Percentiles rank a stretch among this genome's conserved stretches.
These are phyloP conservation scores for Rhodotorula sp. DNA, from an alignment of 1,284 basidiomycete genomes.

Conservation along the genomic window DNA sequence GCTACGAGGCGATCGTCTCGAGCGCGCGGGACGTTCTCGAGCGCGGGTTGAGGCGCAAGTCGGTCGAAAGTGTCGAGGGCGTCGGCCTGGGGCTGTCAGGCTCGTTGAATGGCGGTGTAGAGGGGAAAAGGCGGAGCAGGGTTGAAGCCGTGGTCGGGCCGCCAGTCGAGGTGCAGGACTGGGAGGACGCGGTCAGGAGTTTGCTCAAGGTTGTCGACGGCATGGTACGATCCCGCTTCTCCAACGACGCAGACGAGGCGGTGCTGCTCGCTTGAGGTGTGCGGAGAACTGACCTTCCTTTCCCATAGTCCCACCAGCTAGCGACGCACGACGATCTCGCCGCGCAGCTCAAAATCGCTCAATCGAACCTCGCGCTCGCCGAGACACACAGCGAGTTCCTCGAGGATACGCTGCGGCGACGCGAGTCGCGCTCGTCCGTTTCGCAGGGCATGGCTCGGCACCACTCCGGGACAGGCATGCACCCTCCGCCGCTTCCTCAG, in stretches of 20 bases:
- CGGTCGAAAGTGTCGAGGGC: background rate
- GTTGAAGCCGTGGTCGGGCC: background rate
- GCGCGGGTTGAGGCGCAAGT: background rate
- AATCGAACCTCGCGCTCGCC: conserved; percentile 45
- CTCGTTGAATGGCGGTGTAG: background rate
- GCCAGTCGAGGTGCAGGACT: conserved; percentile 7
- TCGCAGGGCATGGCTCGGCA: conserved; percentile 6
- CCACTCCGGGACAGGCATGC: background rate
- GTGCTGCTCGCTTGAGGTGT: too few relatives aligned
- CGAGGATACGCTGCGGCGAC: conserved; percentile 44
- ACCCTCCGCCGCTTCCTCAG: background rate
- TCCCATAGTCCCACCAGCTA: conserved; percentile 36
- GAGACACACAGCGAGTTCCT: conserved; percentile 46
- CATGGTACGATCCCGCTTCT: conserved; percentile 22
- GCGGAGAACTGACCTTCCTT: background rate
- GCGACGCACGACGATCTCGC: conserved; percentile 45
- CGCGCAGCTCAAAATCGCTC: conserved; percentile 47
- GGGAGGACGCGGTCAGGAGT: conserved; percentile 31
- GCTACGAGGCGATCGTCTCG: conserved; percentile 35
- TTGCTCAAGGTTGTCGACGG: conserved; percentile 40
- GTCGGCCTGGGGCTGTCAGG: background rate
- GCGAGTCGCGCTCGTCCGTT: conserved; percentile 19
- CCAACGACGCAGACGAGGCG: too few relatives aligned
- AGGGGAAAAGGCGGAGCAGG: background rate
- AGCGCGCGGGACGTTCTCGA: conserved; percentile 20